These are phyloP conservation scores for Asclepias syriaca DNA, from an alignment of 257 asterid genomes.

Conservation along the genomic window DNA sequence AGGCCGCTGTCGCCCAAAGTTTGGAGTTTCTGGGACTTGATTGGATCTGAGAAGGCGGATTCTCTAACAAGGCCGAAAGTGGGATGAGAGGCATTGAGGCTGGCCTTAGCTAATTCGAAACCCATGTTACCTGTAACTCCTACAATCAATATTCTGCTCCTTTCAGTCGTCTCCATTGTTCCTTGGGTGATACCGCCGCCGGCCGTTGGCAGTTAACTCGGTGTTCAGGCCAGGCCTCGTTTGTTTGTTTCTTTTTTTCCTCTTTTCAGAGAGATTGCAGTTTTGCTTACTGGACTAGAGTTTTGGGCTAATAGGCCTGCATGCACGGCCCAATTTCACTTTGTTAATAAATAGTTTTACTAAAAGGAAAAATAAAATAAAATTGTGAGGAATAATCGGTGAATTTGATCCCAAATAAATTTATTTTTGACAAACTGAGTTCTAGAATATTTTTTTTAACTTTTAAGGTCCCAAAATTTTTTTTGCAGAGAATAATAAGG, in stretches of 20 bases:
- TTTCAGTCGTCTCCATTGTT: conserved; percentile 13
- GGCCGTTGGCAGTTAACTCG: not conserved
- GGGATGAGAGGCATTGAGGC: conserved; percentile 58
- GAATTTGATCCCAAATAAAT: no score
- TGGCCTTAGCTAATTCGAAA: conserved; percentile 69
- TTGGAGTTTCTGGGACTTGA: conserved; percentile 46
- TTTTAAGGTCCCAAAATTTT: no score
- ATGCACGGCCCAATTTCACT: no score
- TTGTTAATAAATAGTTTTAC: no score
- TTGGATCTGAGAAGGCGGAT: conserved; percentile 61
- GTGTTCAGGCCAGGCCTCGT: not conserved
- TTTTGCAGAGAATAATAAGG: no score
- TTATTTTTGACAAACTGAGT: no score
- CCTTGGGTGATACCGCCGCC: not conserved
- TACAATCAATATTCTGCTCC: conserved; percentile 62
- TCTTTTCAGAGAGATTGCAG: no score
- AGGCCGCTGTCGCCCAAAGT: conserved; percentile 51
- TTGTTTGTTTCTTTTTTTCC: not conserved
- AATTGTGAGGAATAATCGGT: no score
- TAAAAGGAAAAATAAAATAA: no score
- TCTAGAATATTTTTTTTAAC: no score
- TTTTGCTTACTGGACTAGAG: no score
- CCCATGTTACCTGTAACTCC: conserved; percentile 87
- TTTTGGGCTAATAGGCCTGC: no score
- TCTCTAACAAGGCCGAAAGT: conserved; percentile 83